These are phyloP conservation scores for Passalora sequoiae DNA, from an alignment of 2,329 filamentous ascomycete species.

Conservation along the genomic window DNA sequence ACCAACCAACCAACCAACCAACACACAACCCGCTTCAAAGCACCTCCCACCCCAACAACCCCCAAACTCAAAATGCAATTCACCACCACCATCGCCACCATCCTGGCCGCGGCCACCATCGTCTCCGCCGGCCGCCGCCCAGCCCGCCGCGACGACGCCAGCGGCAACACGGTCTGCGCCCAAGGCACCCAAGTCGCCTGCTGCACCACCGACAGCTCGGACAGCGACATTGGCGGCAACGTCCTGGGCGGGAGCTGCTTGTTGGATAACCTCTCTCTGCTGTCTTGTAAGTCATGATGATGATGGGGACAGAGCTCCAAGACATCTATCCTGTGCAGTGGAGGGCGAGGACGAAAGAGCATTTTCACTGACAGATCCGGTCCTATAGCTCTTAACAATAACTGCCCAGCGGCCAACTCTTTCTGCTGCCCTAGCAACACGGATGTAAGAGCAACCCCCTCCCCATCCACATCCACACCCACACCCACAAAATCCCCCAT, in stretches of 20 bases:
- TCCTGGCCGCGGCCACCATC: constrained; percentile 14
- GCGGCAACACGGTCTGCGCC: neutral
- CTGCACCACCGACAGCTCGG: constrained; percentile 3
- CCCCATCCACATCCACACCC: too few species aligned
- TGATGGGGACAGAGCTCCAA: neutral
- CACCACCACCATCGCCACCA: constrained; percentile 15
- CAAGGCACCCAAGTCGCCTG: neutral
- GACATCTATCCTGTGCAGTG: too few species aligned
- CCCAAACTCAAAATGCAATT: constrained; percentile 19
- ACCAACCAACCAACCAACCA: neutral
- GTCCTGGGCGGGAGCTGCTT: constrained; percentile 7
- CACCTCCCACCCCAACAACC: neutral
- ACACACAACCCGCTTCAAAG: neutral
- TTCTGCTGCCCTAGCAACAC: constrained; percentile 10
- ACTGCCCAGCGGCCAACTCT: constrained; percentile 10
- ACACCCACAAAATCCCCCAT: too few species aligned
- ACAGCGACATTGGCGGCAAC: constrained; percentile 2
- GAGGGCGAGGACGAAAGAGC: neutral
- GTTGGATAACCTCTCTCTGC: neutral
- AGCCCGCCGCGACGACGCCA: neutral
- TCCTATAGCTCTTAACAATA: neutral
- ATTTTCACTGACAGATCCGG: neutral
- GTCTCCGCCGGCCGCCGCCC: constrained; percentile 7
- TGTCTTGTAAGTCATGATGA: neutral
- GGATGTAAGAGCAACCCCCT: too few species aligned